These are phyloP conservation scores for Pterulicium gracile DNA, from an alignment of 1,284 basidiomycete species.

Conservation along the genomic window DNA sequence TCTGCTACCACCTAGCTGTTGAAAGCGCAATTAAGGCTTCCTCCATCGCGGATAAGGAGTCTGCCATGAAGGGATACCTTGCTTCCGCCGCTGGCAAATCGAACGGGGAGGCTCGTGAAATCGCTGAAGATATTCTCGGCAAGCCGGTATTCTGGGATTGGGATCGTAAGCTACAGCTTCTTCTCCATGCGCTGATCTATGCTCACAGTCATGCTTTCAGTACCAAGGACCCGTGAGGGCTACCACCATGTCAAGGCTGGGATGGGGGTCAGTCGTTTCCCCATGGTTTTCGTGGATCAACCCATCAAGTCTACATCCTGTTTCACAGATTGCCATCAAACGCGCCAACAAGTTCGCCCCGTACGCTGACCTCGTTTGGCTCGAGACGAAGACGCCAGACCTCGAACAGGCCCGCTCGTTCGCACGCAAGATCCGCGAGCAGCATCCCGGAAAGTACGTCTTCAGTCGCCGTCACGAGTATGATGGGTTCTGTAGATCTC, in stretches of 20 bases:
- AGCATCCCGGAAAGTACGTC: conserved; percentile 61
- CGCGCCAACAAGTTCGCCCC: conserved; percentile 75
- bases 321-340: conserved; percentile 62
- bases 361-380: conserved; percentile 79
- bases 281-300: conserved; percentile 4
- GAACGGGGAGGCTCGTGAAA: conserved; percentile 59
- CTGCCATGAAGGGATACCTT: conserved; percentile 50
- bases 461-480: conserved; percentile 1
- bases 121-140: conserved; percentile 68
- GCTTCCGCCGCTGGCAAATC: conserved; percentile 57
- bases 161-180: conserved; percentile 55
- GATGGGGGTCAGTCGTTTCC: conserved; percentile 35
- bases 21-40: conserved; percentile 43
- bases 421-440: conserved; percentile 64
- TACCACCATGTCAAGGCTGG: conserved; percentile 90
- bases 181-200: conserved; percentile 2
- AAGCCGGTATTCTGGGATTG: conserved; percentile 76
- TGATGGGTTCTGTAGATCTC: conserved; percentile 2
- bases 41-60: conserved; percentile 40
- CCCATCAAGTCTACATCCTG: conserved; percentile 1
- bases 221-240: conserved; percentile 83
- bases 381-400: conserved; percentile 84
- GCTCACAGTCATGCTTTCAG: conserved; percentile 22
- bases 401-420: conserved; percentile 74
- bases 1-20: conserved; percentile 35